Evolutionary conservation across 768 basidiomycete genomes (phyloP), one percentile per base, ranked within the genome.

Genomic region (Candolleomyces efflorescens): DNA sequence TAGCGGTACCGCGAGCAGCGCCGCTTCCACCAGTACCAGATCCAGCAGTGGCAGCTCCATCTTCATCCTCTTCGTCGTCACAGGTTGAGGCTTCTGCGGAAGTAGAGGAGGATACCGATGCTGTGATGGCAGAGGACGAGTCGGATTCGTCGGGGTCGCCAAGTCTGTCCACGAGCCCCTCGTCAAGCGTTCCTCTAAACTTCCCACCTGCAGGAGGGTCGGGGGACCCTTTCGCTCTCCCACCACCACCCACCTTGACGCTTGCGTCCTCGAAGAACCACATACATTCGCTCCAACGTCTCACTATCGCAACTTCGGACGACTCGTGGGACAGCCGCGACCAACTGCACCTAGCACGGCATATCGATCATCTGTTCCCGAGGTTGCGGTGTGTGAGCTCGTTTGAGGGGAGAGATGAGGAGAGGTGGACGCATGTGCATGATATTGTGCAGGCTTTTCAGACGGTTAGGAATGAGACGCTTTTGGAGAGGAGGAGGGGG

Each of bases 391-490:
- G 41, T 20, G 62, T 70, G 20, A 20, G 51, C 12, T 58, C 62
- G 27, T 63, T 62, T 38, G 61, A 61, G 17, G 63, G 60, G 3
- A 61, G 63, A 15, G 66, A 67, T 46, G 61, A 41, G 9, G 68
- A 66, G 7, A 59, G 67, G 44, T 72, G 69, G 71, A 20, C 47
- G 59, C 67, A 68, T 54, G 62, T 70, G 27, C 59, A 67, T 36
- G 66, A 70, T 12, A 65, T 69, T 58, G 65, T 72, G 4, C 62
- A 62, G 53, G 68, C 67, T 65, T 70, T 65, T 52, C 69, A 70
- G 58, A 59, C 63, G 9, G 68, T 72, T 18, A 53, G 71, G 38
- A 48, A 43, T 15, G 71, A 72, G 53, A 63, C 68, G 5, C 46
- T 67, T 48, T 38, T 36, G n/a, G 17, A 44, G 51, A 20, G 26